Evolutionary conservation across 2,329 filamentous ascomycete genomes (phyloP), one percentile per base, ranked within the genome.

Genomic region (Exophiala lecanii-corni): DNA sequence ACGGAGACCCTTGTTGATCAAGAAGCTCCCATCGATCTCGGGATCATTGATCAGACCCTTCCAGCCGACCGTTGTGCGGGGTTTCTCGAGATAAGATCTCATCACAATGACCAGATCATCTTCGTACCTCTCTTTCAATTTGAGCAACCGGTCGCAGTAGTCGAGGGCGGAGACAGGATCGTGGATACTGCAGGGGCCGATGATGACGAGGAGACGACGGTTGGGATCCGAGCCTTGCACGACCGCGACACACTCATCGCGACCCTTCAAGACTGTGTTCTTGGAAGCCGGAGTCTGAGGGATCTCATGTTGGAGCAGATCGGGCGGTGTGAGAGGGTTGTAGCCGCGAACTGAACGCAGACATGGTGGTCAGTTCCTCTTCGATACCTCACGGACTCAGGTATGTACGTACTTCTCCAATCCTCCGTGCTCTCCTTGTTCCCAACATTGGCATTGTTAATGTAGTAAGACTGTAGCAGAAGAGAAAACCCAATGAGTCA

Each of bases 41-140:
- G 92, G 92, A 67, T 98, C 92, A 70, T 98, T 98, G 76, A 98
- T 96, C 66, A 98, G 76, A 39, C 92, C 92, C 73, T 98, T 98
- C 92, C 92, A 98, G 63, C 92, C 92, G 37, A 98, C 89, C 0
- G 92, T 98, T 37, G 92, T 98, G 49, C 92, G 84, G 31, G 92
- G 92, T 77, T 98, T 98, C 76, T 98, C 92, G 39, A 98, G 84
- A 78, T 98, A 98, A 62, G 89, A 89, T 58, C 92, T 87, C 92
- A 98, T 98, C 61, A 98, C 82, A 64, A 98, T 86, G 65, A 82
- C 82, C 35, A 98, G 76, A 63, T 97, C 89, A 57, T 81, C 74
- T 49, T 82, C 80, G 50, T 96, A 82, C 74, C 84, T 87, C 53
- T 85, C 79, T 47, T 89, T 79, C 36, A 96, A 73, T 40, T 74